These are phyloP conservation scores for Prosopis cineraria DNA, from an alignment of 306 rosid species.

Conservation along the genomic window DNA sequence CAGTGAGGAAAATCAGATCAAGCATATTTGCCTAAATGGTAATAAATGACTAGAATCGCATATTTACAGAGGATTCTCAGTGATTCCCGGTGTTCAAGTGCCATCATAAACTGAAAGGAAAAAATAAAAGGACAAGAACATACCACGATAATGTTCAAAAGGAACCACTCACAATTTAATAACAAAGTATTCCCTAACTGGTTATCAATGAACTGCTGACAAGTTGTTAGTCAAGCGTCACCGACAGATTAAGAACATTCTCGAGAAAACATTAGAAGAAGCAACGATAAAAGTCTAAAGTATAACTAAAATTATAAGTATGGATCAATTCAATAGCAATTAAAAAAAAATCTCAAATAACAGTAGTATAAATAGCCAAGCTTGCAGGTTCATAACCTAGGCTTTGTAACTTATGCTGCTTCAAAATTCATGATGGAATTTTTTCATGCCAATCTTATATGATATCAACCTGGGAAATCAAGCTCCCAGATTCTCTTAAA, in stretches of 20 bases:
- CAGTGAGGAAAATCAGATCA: conserved; percentile 26
- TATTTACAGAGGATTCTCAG: not conserved
- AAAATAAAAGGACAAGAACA: conserved; percentile 7
- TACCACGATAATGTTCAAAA: conserved; percentile 7
- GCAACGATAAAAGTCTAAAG: not conserved
- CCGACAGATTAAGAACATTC: not conserved
- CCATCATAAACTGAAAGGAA: conserved; percentile 23
- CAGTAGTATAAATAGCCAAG: not conserved
- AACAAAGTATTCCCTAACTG: not conserved
- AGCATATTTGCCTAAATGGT: conserved; percentile 11
- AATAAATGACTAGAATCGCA: not conserved
- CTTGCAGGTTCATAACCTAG: not conserved
- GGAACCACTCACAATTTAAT: not conserved
- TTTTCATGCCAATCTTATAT: conserved; percentile 7
- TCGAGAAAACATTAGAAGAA: not conserved
- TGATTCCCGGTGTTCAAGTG: conserved; percentile 19
- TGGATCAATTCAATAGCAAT: not conserved
- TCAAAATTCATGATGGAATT: not conserved
- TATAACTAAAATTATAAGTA: not conserved
- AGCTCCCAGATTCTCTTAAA: not conserved
- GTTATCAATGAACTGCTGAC: not conserved
- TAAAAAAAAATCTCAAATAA: not conserved
- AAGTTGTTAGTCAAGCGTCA: not conserved
- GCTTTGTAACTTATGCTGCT: not conserved
- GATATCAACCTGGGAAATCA: conserved; percentile 16